phyloP scores from a whole-genome alignment of 1,139 yeast genomes.

The Geotrichum australiense region DNA sequence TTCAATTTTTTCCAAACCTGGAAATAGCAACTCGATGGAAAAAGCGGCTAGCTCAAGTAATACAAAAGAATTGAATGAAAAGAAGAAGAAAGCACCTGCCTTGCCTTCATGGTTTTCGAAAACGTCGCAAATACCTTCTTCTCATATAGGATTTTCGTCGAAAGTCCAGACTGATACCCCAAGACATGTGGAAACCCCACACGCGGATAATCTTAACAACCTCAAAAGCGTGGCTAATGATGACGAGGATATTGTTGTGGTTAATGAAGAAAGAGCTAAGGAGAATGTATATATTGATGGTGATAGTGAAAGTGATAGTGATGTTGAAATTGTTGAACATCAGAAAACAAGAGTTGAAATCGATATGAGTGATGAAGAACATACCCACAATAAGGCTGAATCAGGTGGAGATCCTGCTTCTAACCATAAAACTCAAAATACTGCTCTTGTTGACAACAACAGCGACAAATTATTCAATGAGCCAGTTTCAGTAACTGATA shows the following conservation, averaged over 20 bases:
- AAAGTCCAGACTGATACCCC: neutral
- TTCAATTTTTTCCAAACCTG: constrained; percentile 9
- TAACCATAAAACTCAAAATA: no score
- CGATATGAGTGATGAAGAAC: constrained; percentile 20
- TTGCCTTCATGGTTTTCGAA: constrained; percentile 12
- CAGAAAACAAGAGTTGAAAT: constrained; percentile 16
- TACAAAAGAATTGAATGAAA: neutral
- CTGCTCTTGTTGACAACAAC: no score
- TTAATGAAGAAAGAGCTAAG: constrained; percentile 4
- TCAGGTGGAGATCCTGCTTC: no score
- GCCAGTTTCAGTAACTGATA: no score
- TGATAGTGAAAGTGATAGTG: constrained; percentile 22
- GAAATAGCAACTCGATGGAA: neutral
- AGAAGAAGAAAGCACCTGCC: neutral
- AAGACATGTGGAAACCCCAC: no score
- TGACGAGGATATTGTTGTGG: no score
- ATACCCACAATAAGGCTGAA: no score
- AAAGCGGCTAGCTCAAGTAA: no score
- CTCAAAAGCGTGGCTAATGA: no score
- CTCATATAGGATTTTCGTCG: neutral
- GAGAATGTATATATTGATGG: constrained; percentile 13
- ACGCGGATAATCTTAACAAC: no score
- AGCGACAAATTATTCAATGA: no score
- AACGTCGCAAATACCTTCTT: neutral
- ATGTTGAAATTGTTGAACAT: constrained; percentile 13